Evolutionary conservation across 2,329 filamentous ascomycete species (phyloP).

Genomic region (Stachybotrys echinatus): DNA sequence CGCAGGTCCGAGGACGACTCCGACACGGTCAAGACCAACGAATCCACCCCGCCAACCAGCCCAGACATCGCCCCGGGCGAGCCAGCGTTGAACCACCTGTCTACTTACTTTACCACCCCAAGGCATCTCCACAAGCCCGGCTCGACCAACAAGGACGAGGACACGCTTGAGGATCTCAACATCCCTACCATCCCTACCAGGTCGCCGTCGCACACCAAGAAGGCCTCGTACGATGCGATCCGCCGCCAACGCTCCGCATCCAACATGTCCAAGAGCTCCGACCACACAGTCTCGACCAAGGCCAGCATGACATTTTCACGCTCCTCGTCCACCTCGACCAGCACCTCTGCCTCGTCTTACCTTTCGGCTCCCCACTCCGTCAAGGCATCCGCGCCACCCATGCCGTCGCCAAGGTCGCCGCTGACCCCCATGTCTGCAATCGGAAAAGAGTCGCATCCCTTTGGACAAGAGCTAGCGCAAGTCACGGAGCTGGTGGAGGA

Average conservation of each 20-base stretch:
- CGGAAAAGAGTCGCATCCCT: conserved; percentile 58
- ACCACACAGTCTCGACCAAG: conserved; percentile 50
- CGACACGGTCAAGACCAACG: conserved; percentile 52
- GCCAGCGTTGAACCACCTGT: conserved; percentile 59
- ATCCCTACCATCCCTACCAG: conserved; percentile 64
- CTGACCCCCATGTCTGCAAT: conserved; percentile 22
- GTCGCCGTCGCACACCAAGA: conserved; percentile 83
- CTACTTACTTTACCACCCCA: conserved; percentile 58
- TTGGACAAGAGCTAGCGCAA: conserved; percentile 84
- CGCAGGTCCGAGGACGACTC: conserved; percentile 65
- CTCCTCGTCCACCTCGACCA: conserved; percentile 51
- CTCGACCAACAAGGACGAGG: conserved; percentile 22
- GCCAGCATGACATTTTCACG: conserved; percentile 51
- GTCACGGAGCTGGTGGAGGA: conserved; percentile 92
- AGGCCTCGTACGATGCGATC: conserved; percentile 66
- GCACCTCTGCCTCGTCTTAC: conserved; percentile 42
- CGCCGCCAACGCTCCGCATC: conserved; percentile 61
- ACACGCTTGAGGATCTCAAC: conserved; percentile 10
- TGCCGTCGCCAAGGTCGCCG: conserved; percentile 20
- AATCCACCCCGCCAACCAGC: conserved; percentile 60
- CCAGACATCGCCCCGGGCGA: conserved; percentile 59
- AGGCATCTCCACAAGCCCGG: conserved; percentile 29
- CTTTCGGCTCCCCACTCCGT: conserved; percentile 20
- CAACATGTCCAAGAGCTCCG: conserved; percentile 50
- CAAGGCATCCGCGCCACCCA: conserved; percentile 21